A percentile compares a stretch with the other conserved stretches of the same genome.
phyloP scores from a whole-genome alignment of 2,329 filamentous ascomycete species.

The Periconia digitata region DNA sequence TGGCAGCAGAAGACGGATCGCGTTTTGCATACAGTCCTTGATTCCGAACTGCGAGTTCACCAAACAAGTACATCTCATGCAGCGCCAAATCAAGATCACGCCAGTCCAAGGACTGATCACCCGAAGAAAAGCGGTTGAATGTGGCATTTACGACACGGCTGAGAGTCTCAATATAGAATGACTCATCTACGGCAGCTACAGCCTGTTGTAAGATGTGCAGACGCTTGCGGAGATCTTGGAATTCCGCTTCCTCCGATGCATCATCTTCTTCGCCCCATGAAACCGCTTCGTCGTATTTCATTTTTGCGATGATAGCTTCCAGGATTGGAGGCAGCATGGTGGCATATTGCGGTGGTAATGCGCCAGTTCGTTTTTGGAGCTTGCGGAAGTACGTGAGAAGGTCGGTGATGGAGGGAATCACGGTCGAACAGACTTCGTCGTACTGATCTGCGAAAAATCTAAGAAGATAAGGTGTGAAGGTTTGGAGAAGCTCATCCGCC shows the following conservation, averaged over 20 bases:
- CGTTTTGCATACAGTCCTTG: slow-evolving; percentile 86
- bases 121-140: slow-evolving; percentile 75
- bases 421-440: slow-evolving; percentile 94
- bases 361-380: slow-evolving; percentile 62
- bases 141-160: slow-evolving; percentile 86
- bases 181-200: slow-evolving; percentile 84
- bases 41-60: slow-evolving; percentile 87
- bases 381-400: slow-evolving; percentile 89
- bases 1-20: slow-evolving; percentile 75
- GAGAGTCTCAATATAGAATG: slow-evolving; percentile 83
- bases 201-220: slow-evolving; percentile 91
- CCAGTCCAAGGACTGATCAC: slow-evolving; percentile 80
- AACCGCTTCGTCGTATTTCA: slow-evolving; percentile 95
- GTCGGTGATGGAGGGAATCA: slow-evolving; percentile 91
- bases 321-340: slow-evolving; percentile 84
- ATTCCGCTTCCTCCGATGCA: slow-evolving; percentile 95
- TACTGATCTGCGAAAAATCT: slow-evolving; percentile 98
- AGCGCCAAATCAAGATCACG: slow-evolving; percentile 90
- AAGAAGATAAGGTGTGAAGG: slow-evolving; percentile 82
- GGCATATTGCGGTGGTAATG: slow-evolving; percentile 73
- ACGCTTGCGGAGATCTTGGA: slow-evolving; percentile 88
- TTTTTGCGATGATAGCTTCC: slow-evolving; percentile 90
- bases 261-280: slow-evolving; percentile 93
- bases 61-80: slow-evolving; percentile 94
- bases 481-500: slow-evolving; percentile 79